A percentile compares a stretch with the other conserved stretches of the same genome.
Evolutionary conservation across 805 yeast genomes (phyloP).

Genomic region (Ogataea siamensis): DNA sequence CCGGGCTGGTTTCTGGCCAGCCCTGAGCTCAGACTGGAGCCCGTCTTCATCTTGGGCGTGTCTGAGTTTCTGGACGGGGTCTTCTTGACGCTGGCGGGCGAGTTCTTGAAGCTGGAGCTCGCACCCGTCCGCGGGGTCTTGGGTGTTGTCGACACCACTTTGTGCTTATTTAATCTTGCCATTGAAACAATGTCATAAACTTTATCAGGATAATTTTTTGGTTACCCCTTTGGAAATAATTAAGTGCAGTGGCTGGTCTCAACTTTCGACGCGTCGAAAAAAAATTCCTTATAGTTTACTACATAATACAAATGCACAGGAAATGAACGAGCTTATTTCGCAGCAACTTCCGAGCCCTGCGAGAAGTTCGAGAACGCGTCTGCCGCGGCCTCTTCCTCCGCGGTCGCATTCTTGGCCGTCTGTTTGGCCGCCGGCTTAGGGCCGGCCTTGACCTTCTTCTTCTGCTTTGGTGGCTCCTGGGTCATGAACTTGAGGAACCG

Average conservation of each 20-base stretch:
- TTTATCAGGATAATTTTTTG: slow-evolving; percentile 8
- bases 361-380: slow-evolving; percentile 43
- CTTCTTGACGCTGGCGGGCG: slow-evolving; percentile 16
- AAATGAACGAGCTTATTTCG: slow-evolving; percentile 10
- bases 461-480: slow-evolving; percentile 23
- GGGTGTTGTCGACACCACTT: slow-evolving; percentile 18
- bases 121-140: slow-evolving; percentile 17
- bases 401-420: slow-evolving; percentile 9
- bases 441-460: slow-evolving; percentile 18
- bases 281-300: background rate
- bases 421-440: slow-evolving; percentile 9
- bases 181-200: slow-evolving; percentile 11
- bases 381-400: slow-evolving; percentile 11
- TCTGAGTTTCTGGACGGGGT: slow-evolving; percentile 8
- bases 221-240: slow-evolving; percentile 14
- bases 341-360: slow-evolving; percentile 40
- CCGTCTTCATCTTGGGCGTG: slow-evolving; percentile 9
- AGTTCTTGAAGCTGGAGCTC: slow-evolving; percentile 14
- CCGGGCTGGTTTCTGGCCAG: slow-evolving; percentile 52
- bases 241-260: slow-evolving; percentile 15
- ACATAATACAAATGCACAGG: slow-evolving; percentile 12
- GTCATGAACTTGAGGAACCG: slow-evolving; percentile 24
- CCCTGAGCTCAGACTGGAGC: slow-evolving; percentile 31
- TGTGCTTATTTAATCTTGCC: slow-evolving; percentile 27
- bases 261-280: slow-evolving; percentile 9